Evolutionary conservation across 768 basidiomycete genomes (phyloP).

Genomic region (Suillus subalutaceus): DNA sequence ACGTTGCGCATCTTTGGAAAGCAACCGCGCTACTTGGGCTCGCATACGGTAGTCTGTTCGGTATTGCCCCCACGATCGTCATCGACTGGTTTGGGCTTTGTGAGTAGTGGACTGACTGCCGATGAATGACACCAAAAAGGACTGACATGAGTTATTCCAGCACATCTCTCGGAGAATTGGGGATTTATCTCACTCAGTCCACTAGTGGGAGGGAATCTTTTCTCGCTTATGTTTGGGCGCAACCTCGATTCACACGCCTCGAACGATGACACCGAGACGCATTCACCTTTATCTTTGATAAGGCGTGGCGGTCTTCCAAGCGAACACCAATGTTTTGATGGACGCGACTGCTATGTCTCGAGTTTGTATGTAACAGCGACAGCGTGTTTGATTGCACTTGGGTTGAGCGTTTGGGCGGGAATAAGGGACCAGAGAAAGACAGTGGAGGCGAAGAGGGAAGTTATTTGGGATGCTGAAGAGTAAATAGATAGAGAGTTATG

Average conservation of each 20-base stretch:
- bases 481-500: slow-evolving; percentile 8
- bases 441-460: slow-evolving; percentile 36
- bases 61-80: slow-evolving; percentile 71
- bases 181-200: slow-evolving; percentile 78
- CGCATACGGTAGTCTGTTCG: slow-evolving; percentile 76
- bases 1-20: slow-evolving; percentile 65
- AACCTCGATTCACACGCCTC: slow-evolving; percentile 75
- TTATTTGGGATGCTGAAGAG: slow-evolving; percentile 25
- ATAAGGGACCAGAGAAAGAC: slow-evolving; percentile 34
- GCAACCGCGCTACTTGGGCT: slow-evolving; percentile 37
- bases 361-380: slow-evolving; percentile 52
- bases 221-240: slow-evolving; percentile 81
- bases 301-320: slow-evolving; percentile 25
- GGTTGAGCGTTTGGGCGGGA: slow-evolving; percentile 41
- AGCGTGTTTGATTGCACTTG: slow-evolving; percentile 39
- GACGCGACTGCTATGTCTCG: slow-evolving; percentile 60
- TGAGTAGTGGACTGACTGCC: slow-evolving; percentile 41
- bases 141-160: slow-evolving; percentile 31
- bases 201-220: slow-evolving; percentile 77
- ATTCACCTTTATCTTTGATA: slow-evolving; percentile 1
- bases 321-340: slow-evolving; percentile 55
- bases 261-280: not conserved
- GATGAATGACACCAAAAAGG: not conserved
- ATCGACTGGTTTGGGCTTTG: slow-evolving; percentile 91
- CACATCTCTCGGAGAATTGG: slow-evolving; percentile 85